Percentiles rank a stretch among this genome's conserved stretches.
phyloP scores from a whole-genome alignment of 768 basidiomycete genomes.

The Roridomyces roridus region DNA sequence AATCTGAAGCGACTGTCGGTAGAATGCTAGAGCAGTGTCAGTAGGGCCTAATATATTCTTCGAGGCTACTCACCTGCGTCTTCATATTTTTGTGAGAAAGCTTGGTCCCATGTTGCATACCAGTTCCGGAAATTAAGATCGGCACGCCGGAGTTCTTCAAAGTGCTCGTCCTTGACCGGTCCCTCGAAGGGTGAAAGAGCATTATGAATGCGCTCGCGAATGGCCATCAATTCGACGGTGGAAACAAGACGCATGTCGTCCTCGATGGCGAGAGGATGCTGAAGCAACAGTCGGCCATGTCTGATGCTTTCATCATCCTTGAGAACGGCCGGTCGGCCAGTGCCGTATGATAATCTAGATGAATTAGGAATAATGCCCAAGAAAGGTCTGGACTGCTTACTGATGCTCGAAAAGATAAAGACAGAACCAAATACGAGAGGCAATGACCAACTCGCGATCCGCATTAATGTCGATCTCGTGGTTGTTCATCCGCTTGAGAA shows the following conservation, averaged over 20 bases:
- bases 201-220: conserved; percentile 87
- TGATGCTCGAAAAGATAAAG: conserved; percentile 94
- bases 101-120: conserved; percentile 82
- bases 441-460: conserved; percentile 82
- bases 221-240: conserved; percentile 90
- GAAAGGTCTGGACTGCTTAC: conserved; percentile 50
- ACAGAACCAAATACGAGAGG: conserved; percentile 91
- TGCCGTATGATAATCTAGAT: conserved; percentile 88
- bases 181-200: conserved; percentile 80
- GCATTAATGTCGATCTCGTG: conserved; percentile 61
- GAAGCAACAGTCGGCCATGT: conserved; percentile 78
- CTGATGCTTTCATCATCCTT: conserved; percentile 92
- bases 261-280: conserved; percentile 88
- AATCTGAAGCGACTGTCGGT: conserved; percentile 85
- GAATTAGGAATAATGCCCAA: neutral
- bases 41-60: neutral
- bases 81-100: conserved; percentile 82
- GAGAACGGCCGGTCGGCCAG: conserved; percentile 90
- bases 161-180: conserved; percentile 74
- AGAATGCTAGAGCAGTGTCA: conserved; percentile 64
- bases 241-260: conserved; percentile 96
- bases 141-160: conserved; percentile 73
- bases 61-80: conserved; percentile 64
- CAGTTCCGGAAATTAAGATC: conserved; percentile 81
- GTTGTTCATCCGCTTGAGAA: conserved; percentile 78